Conservation (phyloP, 2,329 filamentous ascomycete species). For the Diaporthe ilicicola region DNA sequence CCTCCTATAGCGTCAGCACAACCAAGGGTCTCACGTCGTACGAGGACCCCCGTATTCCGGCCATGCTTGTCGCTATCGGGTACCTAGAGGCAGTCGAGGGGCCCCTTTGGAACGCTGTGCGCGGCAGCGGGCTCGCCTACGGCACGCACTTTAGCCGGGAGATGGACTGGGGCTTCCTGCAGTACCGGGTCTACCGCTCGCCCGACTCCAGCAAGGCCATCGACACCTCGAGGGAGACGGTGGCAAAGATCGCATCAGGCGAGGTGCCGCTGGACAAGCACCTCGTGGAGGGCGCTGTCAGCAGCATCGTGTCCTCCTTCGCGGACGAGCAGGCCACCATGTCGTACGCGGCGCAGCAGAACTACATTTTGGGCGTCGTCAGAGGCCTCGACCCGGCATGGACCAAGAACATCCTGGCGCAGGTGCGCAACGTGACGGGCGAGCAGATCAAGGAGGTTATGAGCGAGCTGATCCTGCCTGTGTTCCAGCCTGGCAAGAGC, state of each 20-base stretch:
- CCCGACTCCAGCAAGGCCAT: conserved; percentile 91
- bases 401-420: conserved; percentile 77
- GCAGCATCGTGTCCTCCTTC: conserved; percentile 84
- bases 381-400: conserved; percentile 79
- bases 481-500: conserved; percentile 82
- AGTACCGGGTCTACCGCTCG: conserved; percentile 88
- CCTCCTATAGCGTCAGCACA: conserved; percentile 84
- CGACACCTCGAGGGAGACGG: conserved; percentile 75
- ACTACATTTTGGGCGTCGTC: conserved; percentile 84
- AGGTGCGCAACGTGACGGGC: conserved; percentile 77
- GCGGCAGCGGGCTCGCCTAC: conserved; percentile 93
- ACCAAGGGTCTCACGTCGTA: conserved; percentile 79
- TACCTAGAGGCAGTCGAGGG: conserved; percentile 95
- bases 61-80: conserved; percentile 85
- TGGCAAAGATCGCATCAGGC: conserved; percentile 78
- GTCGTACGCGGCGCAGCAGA: conserved; percentile 80
- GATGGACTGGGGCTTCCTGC: conserved; percentile 80
- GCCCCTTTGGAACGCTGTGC: conserved; percentile 91
- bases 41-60: conserved; percentile 79
- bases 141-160: conserved; percentile 82
- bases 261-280: conserved; percentile 77
- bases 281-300: conserved; percentile 89
- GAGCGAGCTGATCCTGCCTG: conserved; percentile 76
- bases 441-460: conserved; percentile 82
- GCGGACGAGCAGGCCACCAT: conserved; percentile 91